A percentile compares a stretch with the other conserved stretches of the same genome.
Conservation (phyloP, 139 green algal species). For the Axilococcus clingmanii region DNA sequence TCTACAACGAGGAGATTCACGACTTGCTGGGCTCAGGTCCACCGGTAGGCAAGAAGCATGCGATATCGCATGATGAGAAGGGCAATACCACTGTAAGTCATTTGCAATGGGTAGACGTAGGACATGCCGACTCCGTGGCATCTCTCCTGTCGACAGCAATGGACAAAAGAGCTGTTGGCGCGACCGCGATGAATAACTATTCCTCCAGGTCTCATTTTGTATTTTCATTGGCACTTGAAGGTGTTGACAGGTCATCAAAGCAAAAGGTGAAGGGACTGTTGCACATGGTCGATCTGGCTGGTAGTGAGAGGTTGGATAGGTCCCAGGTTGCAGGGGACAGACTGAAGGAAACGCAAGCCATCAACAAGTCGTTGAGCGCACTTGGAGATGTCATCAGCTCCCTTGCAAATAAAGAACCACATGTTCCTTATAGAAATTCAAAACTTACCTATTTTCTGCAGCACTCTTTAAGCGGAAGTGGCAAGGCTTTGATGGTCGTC, state of each 20-base stretch:
- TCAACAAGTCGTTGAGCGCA: constrained; percentile 81
- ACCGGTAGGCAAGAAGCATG: constrained; percentile 26
- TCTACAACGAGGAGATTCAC: constrained; percentile 83
- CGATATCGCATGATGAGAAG: constrained; percentile 12
- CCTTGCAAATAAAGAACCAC: constrained; percentile 51
- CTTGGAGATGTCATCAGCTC: constrained; percentile 84
- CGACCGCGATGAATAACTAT: constrained; percentile 86
- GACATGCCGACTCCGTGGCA: constrained; percentile 3
- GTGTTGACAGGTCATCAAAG: constrained; percentile 48
- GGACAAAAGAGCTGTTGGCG: constrained; percentile 15
- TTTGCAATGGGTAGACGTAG: constrained; percentile 20
- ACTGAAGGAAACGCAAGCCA: constrained; percentile 85
- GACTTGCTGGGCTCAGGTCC: constrained; percentile 67
- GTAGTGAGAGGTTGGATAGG: constrained; percentile 69
- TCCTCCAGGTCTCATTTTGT: constrained; percentile 80
- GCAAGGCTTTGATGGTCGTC: constrained; percentile 92
- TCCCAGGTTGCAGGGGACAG: constrained; percentile 57
- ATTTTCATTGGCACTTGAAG: constrained; percentile 90
- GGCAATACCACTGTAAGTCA: constrained; percentile 10
- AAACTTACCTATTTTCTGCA: constrained; percentile 94
- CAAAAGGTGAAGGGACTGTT: constrained; percentile 52
- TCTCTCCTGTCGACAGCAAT: constrained; percentile 22
- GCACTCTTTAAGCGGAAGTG: constrained; percentile 23
- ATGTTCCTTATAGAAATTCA: constrained; percentile 84
- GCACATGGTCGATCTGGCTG: constrained; percentile 89